Evolutionary conservation across 257 asterid species (phyloP), one percentile per base, ranked within the genome.

Genomic region (Ilex aquifolium): DNA sequence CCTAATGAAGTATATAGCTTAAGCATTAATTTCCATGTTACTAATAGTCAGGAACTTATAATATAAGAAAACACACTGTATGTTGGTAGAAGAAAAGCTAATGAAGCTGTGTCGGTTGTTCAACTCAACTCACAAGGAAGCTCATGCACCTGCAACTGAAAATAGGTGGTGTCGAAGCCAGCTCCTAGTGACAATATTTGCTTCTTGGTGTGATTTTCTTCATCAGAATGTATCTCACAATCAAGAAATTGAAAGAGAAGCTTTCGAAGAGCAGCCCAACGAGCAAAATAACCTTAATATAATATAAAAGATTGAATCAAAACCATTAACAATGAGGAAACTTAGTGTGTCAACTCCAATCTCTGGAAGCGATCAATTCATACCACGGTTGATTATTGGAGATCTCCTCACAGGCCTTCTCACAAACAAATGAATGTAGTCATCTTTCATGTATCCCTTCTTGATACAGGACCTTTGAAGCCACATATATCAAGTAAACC

Each of bases 381-480:
- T 79, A 93, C 97, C 99, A 66, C 96, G 94, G 59, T 93, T 90
- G 69, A 90, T 93, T 53, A 90, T 90, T 1, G 99, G 99, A 77
- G 99, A 80, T 80, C 99, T 80, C 72, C 92, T 88, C 60, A 90
- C 79, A 14, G 93, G 96, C 74, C 93, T 85, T 77, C 76, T 79
- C 53, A 90, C 95, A 52, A 85, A 90, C 82, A 85, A 71, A 75
- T 84, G 85, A 59, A 90, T 70, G 60, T 88, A 88, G 61, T 88
- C 96, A 68, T 90, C 97, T 69, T 76, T 90, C 86, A 88, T 90
- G 75, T 85, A 90, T 62, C 95, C 96, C 66, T 90, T 90, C 62
- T 83, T 83, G 64, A 90, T 87, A 62, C 99, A 93, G 30, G 97
- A 90, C 93, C 99, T 93, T 58, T 21, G 27, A 44, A 14, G 30